Percentiles rank a stretch among this genome's conserved stretches.
Evolutionary conservation across 2,329 filamentous ascomycete genomes (phyloP).

Genomic region (Ambrosiella xylebori): DNA sequence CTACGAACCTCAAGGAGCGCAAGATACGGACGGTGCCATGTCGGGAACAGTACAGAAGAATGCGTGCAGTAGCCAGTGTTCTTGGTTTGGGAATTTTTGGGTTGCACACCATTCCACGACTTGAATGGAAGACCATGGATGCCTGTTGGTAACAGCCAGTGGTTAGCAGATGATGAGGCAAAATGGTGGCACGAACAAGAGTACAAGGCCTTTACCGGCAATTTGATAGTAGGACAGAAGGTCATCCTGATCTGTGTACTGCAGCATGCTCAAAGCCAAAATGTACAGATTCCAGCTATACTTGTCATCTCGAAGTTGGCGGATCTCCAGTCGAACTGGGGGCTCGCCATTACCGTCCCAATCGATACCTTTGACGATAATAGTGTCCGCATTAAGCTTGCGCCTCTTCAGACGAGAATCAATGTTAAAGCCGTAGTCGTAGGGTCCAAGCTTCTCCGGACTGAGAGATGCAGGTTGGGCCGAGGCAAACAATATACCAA

Average conservation of each 20-base stretch:
- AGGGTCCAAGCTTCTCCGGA: conserved; percentile 7
- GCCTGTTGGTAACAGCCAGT: conserved; percentile 26
- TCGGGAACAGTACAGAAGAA: conserved; percentile 55
- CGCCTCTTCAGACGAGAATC: conserved; percentile 3
- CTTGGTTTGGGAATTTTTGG: conserved; percentile 19
- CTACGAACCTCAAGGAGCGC: conserved; percentile 36
- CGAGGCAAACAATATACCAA: background rate
- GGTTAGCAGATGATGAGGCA: background rate
- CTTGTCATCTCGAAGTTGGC: conserved; percentile 42
- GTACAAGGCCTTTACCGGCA: conserved; percentile 36
- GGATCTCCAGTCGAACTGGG: conserved; percentile 46
- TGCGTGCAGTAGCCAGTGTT: conserved; percentile 61
- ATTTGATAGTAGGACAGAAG: conserved; percentile 63
- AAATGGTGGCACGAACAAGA: background rate
- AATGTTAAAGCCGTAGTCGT: conserved; percentile 12
- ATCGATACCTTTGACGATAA: conserved; percentile 7
- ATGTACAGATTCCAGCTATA: conserved; percentile 64
- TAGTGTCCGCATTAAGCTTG: background rate
- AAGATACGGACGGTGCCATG: conserved; percentile 74
- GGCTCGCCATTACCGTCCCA: conserved; percentile 23
- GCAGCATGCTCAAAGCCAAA: conserved; percentile 55
- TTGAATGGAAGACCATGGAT: conserved; percentile 62
- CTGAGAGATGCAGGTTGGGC: conserved; percentile 10
- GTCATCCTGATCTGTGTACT: conserved; percentile 43
- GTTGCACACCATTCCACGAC: conserved; percentile 36